Evolutionary conservation across 257 asterid species (phyloP).

Genomic region (Solanum ossicruentum): DNA sequence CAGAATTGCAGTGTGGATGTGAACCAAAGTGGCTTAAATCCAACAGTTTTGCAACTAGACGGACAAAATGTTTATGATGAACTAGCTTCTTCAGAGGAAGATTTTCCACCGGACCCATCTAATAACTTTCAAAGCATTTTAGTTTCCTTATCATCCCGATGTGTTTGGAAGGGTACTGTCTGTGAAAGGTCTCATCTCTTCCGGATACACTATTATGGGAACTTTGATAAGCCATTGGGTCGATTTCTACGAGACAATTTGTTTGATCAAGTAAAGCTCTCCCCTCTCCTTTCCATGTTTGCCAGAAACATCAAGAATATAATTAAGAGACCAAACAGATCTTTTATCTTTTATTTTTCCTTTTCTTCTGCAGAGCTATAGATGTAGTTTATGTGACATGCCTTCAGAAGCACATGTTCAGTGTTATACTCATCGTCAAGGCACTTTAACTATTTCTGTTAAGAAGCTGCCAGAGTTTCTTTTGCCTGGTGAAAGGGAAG

Average conservation of each 20-base stretch:
- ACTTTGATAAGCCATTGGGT: slow-evolving; percentile 88
- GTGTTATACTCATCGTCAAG: slow-evolving; percentile 94
- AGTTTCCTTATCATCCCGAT: slow-evolving; percentile 81
- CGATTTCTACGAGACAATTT: slow-evolving; percentile 82
- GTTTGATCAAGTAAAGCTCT: slow-evolving; percentile 69
- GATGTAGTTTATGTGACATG: slow-evolving; percentile 79
- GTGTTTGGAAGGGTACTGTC: slow-evolving; percentile 94
- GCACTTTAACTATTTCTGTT: slow-evolving; percentile 85
- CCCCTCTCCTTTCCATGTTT: slow-evolving; percentile 5
- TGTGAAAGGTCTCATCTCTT: slow-evolving; percentile 89
- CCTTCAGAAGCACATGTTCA: slow-evolving; percentile 95
- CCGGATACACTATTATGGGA: slow-evolving; percentile 81
- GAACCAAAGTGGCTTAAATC: slow-evolving; percentile 1
- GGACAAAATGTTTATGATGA: slow-evolving; percentile 27
- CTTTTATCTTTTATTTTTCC: slow-evolving; percentile 1
- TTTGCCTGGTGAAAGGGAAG: slow-evolving; percentile 72
- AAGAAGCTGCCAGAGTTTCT: slow-evolving; percentile 71
- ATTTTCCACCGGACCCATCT: slow-evolving; percentile 78
- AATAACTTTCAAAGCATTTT: slow-evolving; percentile 87
- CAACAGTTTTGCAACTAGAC: slow-evolving; percentile 16
- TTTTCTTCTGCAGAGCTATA: slow-evolving; percentile 38
- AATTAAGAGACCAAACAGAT: not conserved
- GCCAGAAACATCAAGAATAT: not conserved
- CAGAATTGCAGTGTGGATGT: slow-evolving; percentile 16
- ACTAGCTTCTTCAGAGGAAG: slow-evolving; percentile 47